A percentile compares a stretch with the other conserved stretches of the same genome.
Evolutionary conservation across 2,329 filamentous ascomycete genomes (phyloP).

Genomic region (Colletotrichum trifolii): DNA sequence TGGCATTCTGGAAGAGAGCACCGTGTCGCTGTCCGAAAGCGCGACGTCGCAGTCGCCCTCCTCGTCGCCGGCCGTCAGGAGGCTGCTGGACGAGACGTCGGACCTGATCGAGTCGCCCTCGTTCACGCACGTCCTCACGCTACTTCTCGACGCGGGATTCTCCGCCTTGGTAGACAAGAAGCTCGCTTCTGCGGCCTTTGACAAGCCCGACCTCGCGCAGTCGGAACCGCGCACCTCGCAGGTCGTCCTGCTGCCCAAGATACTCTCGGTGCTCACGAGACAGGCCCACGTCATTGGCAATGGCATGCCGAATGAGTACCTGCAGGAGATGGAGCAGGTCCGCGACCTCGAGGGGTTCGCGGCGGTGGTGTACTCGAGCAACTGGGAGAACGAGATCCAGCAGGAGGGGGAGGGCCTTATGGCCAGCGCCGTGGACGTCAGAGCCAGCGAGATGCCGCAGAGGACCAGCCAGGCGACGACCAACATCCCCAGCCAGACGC

Average conservation of each 20-base stretch:
- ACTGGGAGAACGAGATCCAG: constrained; percentile 76
- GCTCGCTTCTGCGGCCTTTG: constrained; percentile 82
- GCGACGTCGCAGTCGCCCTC: constrained; percentile 51
- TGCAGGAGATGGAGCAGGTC: constrained; percentile 80
- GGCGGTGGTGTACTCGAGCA: constrained; percentile 87
- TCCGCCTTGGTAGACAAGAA: constrained; percentile 85
- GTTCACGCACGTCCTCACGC: constrained; percentile 86
- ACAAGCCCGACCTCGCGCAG: constrained; percentile 55
- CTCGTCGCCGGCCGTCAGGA: constrained; percentile 73
- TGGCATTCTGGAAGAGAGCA: constrained; percentile 73
- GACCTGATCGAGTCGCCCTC: constrained; percentile 95
- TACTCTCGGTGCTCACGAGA: constrained; percentile 87
- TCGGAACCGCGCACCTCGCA: constrained; percentile 60
- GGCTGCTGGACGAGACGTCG: constrained; percentile 92
- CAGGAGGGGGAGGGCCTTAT: constrained; percentile 53
- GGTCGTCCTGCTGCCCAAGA: constrained; percentile 79
- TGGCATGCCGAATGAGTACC: constrained; percentile 77
- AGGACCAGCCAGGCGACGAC: constrained; percentile 33
- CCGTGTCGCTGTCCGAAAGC: constrained; percentile 46
- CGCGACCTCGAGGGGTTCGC: constrained; percentile 84
- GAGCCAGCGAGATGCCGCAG: constrained; percentile 40
- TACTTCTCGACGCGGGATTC: constrained; percentile 89
- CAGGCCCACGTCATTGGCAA: constrained; percentile 92
- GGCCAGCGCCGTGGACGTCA: constrained; percentile 50
- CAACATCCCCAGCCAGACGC: constrained; percentile 35